These are phyloP conservation scores for Paramecium octaurelia DNA, from an alignment of 73 alveolate genomes.

Conservation along the genomic window DNA sequence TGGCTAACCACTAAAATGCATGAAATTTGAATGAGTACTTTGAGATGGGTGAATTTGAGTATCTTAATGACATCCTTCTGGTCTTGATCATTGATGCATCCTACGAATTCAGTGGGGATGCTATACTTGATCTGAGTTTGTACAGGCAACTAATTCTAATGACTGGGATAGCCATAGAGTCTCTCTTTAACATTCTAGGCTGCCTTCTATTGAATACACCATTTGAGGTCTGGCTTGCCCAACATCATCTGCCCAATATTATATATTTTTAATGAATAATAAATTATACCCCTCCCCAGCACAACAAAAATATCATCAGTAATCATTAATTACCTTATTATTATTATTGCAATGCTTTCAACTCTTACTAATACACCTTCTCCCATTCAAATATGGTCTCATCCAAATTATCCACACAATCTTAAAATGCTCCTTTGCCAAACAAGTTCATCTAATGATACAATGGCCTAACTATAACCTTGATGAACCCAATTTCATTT, in stretches of 20 bases:
- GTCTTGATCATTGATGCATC: neutral
- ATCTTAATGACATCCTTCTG: neutral
- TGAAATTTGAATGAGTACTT: neutral
- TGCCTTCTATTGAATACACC: neutral
- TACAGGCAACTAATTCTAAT: neutral
- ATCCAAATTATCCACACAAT: constrained; percentile 47
- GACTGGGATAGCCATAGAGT: neutral
- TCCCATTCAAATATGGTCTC: constrained; percentile 59
- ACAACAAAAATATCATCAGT: neutral
- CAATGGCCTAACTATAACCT: constrained; percentile 54
- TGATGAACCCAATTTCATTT: constrained; percentile 58
- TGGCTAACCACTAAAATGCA: neutral
- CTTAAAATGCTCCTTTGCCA: neutral
- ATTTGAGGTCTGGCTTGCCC: neutral
- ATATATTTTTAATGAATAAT: no score
- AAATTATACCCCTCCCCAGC: neutral
- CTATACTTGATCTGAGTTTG: neutral
- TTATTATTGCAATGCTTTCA: neutral
- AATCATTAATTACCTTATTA: neutral
- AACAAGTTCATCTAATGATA: constrained; percentile 25
- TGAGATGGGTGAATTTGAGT: neutral
- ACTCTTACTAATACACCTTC: neutral
- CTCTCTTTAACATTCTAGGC: neutral
- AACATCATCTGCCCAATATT: neutral
- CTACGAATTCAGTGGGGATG: constrained; percentile 12